Conservation (phyloP, 768 basidiomycete genomes). For the Tulasnella sp. region DNA sequence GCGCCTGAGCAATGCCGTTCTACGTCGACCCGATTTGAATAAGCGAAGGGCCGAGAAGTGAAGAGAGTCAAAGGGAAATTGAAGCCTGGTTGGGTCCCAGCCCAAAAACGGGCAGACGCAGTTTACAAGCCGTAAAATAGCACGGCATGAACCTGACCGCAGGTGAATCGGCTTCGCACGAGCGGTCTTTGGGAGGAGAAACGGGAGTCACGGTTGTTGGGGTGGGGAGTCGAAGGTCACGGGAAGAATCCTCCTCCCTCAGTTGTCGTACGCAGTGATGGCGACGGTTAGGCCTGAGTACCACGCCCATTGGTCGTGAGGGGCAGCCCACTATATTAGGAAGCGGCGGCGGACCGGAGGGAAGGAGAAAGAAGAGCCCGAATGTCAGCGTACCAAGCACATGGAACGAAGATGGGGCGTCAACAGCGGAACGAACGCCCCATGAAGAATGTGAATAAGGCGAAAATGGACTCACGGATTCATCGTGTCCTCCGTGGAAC, state of each 20-base stretch:
- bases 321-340: slow-evolving; percentile 4
- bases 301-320: slow-evolving; percentile 6
- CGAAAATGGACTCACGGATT: background rate
- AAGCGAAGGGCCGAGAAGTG: too few relatives aligned
- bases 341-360: too few relatives aligned
- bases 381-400: too few relatives aligned
- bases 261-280: background rate
- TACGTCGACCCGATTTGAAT: too few relatives aligned
- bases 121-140: background rate
- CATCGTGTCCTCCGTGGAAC: slow-evolving; percentile 8
- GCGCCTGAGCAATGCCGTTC: too few relatives aligned
- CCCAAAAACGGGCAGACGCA: background rate
- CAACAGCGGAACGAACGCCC: background rate
- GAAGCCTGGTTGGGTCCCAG: background rate
- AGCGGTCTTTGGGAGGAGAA: background rate
- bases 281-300: slow-evolving; percentile 13
- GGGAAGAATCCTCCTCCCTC: background rate
- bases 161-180: background rate
- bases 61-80: too few relatives aligned
- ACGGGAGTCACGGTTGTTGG: background rate
- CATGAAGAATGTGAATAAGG: too few relatives aligned
- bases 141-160: background rate
- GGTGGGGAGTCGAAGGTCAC: background rate
- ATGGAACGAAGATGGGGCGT: too few relatives aligned
- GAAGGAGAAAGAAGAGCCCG: too few relatives aligned